Base-by-base conservation (phyloP, 2,329 filamentous ascomycete species). In the Raffaelea arxii region DNA sequence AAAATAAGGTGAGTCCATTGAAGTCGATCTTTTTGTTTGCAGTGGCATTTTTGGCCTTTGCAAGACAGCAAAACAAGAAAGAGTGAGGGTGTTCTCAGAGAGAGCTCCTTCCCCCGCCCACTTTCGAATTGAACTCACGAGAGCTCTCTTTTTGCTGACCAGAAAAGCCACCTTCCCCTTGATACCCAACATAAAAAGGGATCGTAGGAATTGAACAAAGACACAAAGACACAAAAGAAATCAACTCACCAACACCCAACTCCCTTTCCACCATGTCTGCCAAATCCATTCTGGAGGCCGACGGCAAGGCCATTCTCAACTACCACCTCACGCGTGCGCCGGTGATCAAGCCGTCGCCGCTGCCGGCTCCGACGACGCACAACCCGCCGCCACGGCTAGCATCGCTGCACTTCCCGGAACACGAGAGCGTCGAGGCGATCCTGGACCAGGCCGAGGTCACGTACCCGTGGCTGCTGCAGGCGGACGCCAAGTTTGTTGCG, bases 231-330 rank as follows among this genome's bases (percentile, higher is more conserved):
- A n/a, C 6, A 16, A n/a, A 36, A 36, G 14, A 36, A 32, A 36
- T 11, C n/a, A 4, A 22, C 25, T n/a, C 5, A 4, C 3, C 25
- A 7, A 19, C 41, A 37, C 22, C 25, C 22, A 37, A 18, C 25
- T 32, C 25, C 43, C n/a, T n/a, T 30, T 21, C 25, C 45, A 48
- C 22, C 46, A 94, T 94, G 88, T 89, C 87, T 67, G 87, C 92
- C 70, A 98, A 98, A 76, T 86, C 91, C 58, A 97, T 98, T 66
- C 74, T 86, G 78, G 92, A 98, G 79, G 91, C 91, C 78, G 92
- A 98, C 76, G 92, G 92, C 81, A 98, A 98, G 86, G 92, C 92
- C 80, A 97, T 98, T 77, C 80, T 98, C 80, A 97, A 96, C 86
- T 98, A 97, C 80, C 92, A 97, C 78, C 89, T 98, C 72, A 97